Base-by-base conservation (phyloP, 2,329 filamentous ascomycete species). In the Verticillium nonalfalfae region DNA sequence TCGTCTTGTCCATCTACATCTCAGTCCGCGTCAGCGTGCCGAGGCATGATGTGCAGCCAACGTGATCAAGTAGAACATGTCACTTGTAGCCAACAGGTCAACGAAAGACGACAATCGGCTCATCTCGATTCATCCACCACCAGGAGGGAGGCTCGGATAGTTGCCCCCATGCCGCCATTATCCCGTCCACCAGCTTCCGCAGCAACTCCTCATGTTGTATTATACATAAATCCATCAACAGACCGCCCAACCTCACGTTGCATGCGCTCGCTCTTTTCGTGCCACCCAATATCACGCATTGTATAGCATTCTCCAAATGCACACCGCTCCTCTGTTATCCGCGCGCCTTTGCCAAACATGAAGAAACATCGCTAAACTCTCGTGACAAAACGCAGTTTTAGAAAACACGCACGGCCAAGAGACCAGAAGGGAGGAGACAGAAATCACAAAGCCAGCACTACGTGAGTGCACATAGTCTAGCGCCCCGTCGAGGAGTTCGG, bases 331-430 rank as follows among this genome's bases (percentile, higher is more conserved):
- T 52, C 45, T 52, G 45, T 18, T 18, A 18, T 21, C 45, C 18
- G 45, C 45, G 45, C 18, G 26, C 26, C 26, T 18, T 52, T 52
- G 45, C 21, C 45, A 21, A 52, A 56, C 61, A 63, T 52, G 50
- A 35, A 60, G 61, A 63, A 62, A 65, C 61, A 64, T 67, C 65
- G 58, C 55, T 34, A 10, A 57, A 57, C 33, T 35, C 31, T 57
- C 45, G 18, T 52, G 18, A 26, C 45, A 45, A 15, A n/a, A 26
- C 45, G 18, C 45, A 52, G 26, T 31, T 31, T 5, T 31, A 31
- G 5, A 21, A 18, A 31, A 52, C n/a, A 52, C n/a, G 18, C n/a
- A 52, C 13, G 26, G 4, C 26, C 26, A 31, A 45, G 14, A 52
- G 18, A 52, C 21, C 6, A 21, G 21, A 52, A 18, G 18, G 45